Evolutionary conservation across 2,329 filamentous ascomycete species (phyloP).

Genomic region (Colletotrichum paranaense): DNA sequence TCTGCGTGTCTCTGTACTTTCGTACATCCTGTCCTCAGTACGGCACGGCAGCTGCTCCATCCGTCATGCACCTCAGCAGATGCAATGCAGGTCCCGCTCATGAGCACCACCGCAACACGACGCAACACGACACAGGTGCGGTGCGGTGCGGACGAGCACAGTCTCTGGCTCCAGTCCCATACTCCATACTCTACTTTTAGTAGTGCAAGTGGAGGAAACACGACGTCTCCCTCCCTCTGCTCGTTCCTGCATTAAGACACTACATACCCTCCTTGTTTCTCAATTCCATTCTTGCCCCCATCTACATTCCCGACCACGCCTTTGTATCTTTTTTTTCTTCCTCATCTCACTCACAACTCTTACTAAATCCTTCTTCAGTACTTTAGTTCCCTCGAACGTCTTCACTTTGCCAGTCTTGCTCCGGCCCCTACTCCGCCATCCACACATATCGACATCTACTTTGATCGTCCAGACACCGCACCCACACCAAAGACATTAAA

Average conservation of each 20-base stretch:
- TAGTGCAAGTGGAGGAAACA: slow-evolving; percentile 4
- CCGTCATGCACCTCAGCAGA: slow-evolving; percentile 26
- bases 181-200: neutral
- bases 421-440: slow-evolving; percentile 28
- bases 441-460: slow-evolving; percentile 26
- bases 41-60: neutral
- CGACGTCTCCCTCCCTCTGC: slow-evolving; percentile 9
- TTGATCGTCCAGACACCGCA: slow-evolving; percentile 3
- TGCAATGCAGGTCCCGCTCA: slow-evolving; percentile 26
- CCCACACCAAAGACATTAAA: slow-evolving; percentile 35
- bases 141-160: slow-evolving; percentile 9
- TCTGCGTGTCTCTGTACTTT: no score
- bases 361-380: slow-evolving; percentile 60
- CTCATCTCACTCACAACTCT: neutral
- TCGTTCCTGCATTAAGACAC: slow-evolving; percentile 55
- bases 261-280: slow-evolving; percentile 45
- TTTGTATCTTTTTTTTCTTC: slow-evolving; percentile 16
- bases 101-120: slow-evolving; percentile 6
- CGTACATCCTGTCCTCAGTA: neutral
- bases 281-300: slow-evolving; percentile 24
- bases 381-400: slow-evolving; percentile 78
- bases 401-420: slow-evolving; percentile 61
- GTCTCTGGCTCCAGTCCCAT: neutral
- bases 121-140: slow-evolving; percentile 15
- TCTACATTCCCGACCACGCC: slow-evolving; percentile 2